Conservation (phyloP, 441 rosid genomes). For the Bruguiera hainesii region DNA sequence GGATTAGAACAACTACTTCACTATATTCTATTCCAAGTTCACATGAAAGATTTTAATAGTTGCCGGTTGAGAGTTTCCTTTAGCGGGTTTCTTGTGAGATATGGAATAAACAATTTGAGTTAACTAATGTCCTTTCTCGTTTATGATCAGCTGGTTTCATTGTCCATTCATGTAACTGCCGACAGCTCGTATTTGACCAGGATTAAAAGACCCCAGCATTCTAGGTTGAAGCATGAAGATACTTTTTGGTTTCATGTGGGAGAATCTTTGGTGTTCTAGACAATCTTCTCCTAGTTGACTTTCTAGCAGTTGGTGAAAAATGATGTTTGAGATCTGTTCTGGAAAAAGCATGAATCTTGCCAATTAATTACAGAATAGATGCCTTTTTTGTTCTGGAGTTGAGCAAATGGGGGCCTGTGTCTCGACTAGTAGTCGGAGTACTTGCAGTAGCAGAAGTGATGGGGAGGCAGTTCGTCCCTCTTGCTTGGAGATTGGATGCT, state of each 20-base stretch:
- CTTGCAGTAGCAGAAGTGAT: constrained; percentile 72
- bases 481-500: constrained; percentile 49
- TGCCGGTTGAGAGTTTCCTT: constrained; percentile 24
- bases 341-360: constrained; percentile 30
- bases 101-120: constrained; percentile 38
- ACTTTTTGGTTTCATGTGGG: constrained; percentile 29
- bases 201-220: constrained; percentile 32
- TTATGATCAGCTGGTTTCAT: constrained; percentile 48
- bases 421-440: constrained; percentile 79
- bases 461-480: constrained; percentile 53
- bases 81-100: constrained; percentile 27
- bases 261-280: constrained; percentile 38
- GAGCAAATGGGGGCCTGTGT: constrained; percentile 90
- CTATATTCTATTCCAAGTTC: constrained; percentile 47
- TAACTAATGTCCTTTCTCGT: constrained; percentile 29
- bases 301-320: constrained; percentile 13
- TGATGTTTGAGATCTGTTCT: constrained; percentile 36
- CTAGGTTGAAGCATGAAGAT: constrained; percentile 20
- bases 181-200: constrained; percentile 48
- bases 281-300: constrained; percentile 37
- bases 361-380: constrained; percentile 22
- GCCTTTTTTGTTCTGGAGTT: constrained; percentile 28
- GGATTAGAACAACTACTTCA: constrained; percentile 41
- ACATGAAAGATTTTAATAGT: constrained; percentile 55
- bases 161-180: constrained; percentile 28